A percentile compares a stretch with the other conserved stretches of the same genome.
Conservation (phyloP, 1,284 basidiomycete genomes). For the Chiua sp. region DNA sequence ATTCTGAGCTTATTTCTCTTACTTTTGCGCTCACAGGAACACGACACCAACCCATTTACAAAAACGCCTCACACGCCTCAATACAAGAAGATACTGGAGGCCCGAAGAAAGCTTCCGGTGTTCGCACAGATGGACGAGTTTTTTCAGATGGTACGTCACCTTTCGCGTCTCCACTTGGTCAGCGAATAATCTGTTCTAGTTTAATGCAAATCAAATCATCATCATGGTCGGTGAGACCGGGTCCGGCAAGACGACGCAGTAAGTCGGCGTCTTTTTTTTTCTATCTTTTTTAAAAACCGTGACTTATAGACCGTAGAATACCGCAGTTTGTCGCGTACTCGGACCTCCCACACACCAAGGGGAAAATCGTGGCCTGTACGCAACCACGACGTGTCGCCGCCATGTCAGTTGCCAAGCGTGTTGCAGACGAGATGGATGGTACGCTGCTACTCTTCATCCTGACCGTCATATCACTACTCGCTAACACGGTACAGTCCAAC, state of each 20-base stretch:
- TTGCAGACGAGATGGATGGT: constrained; percentile 99
- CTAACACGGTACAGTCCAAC: constrained; percentile 61
- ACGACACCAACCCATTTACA: constrained; percentile 91
- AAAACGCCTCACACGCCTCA: constrained; percentile 75
- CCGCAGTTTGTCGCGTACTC: constrained; percentile 96
- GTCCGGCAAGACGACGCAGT: constrained; percentile 98
- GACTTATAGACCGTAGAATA: constrained; percentile 57
- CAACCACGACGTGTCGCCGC: constrained; percentile 97
- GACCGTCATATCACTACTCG: background rate
- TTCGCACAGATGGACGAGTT: constrained; percentile 95
- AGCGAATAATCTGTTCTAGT: constrained; percentile 51
- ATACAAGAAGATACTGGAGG: constrained; percentile 89
- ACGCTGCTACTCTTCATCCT: constrained; percentile 31
- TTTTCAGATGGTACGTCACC: constrained; percentile 76
- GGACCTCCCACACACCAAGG: constrained; percentile 88
- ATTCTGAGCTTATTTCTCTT: background rate
- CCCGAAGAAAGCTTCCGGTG: constrained; percentile 90
- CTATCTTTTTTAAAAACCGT: constrained; percentile 24
- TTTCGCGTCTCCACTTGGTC: constrained; percentile 19
- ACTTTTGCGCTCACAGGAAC: constrained; percentile 56
- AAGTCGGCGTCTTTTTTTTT: constrained; percentile 36
- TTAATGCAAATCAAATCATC: constrained; percentile 87
- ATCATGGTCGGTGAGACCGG: constrained; percentile 99
- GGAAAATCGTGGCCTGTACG: constrained; percentile 95
- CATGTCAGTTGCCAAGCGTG: constrained; percentile 98